Base-by-base conservation (phyloP, 2,329 filamentous ascomycete genomes). In the Fusarium siculi region DNA sequence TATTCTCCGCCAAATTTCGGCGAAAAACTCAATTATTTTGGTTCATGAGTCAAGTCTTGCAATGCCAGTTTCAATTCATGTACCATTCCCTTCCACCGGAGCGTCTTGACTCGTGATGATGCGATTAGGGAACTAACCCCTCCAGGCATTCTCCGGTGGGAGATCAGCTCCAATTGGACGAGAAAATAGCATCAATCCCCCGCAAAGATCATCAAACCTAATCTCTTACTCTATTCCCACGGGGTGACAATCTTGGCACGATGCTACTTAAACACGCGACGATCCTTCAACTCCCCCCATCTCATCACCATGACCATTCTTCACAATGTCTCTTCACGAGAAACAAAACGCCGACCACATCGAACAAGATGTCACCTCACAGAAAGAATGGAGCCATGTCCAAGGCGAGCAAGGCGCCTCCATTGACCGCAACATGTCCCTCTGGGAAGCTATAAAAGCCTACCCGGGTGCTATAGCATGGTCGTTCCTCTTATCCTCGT, bases 401-500 rank as follows among this genome's bases (percentile, higher is more conserved):
- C 68, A 71, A 4, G 68, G 68, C 16, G 60, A 72, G 23, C 57
- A 72, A 14, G 69, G 69, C 15, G 69, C 69, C 7, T 68, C 62
- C 7, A 71, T 71, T 11, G 64, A 72, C 39, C 68, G 46, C 15
- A 69, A 72, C 11, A 72, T 72, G 68, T 50, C 58, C 0, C 34
- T 72, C 2, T 64, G 63, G 68, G 25, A 71, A 23, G 68, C 68
- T 3, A 23, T 53, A 21, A 68, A 50, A 9, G 63, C 65, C 7
- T 68, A 68, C 28, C 65, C 65, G 0, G 65, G 65, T 1, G 76
- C 76, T 40, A 74, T 74, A 10, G 16, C 74, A 1, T 78, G 76
- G 76, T 78, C 75, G 3, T 64, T 69, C 12, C 57, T 74, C 1
- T 53, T 78, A 9, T 76, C 76, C 0, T 53, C 76, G 2, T 72